Percentiles rank a stretch among this genome's conserved stretches.
Evolutionary conservation across 2,329 filamentous ascomycete genomes (phyloP).

Genomic region (Claviceps sp.): DNA sequence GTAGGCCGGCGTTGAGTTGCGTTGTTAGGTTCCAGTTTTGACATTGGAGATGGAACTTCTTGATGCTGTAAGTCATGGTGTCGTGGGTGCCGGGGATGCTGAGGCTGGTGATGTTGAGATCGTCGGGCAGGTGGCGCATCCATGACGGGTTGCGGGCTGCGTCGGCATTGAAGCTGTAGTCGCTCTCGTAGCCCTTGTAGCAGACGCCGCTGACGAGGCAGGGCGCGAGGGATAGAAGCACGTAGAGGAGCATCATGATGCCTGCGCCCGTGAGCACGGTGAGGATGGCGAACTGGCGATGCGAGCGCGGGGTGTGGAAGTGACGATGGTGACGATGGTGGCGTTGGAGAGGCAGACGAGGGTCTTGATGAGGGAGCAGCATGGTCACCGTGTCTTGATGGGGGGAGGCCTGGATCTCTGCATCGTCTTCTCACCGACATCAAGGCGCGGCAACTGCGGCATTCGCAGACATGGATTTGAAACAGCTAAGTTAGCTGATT

Average conservation of each 20-base stretch:
- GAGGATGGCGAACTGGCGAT: not conserved
- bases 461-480: too few relatives aligned
- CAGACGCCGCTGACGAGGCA: conserved; percentile 15
- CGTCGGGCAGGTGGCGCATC: conserved; percentile 31
- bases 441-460: too few relatives aligned
- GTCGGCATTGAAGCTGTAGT: conserved; percentile 30
- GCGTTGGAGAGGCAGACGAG: not conserved
- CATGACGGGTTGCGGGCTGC: conserved; percentile 21
- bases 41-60: conserved; percentile 25
- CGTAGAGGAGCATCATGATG: conserved; percentile 5
- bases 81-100: conserved; percentile 41
- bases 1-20: conserved; percentile 33
- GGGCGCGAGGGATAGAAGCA: conserved; percentile 15
- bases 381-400: not conserved
- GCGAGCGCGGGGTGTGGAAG: not conserved
- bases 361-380: not conserved
- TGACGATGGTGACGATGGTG: not conserved
- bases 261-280: not conserved
- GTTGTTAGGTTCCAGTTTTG: conserved; percentile 31
- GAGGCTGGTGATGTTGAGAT: conserved; percentile 26
- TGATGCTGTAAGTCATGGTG: conserved; percentile 34
- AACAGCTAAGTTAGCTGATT: too few relatives aligned
- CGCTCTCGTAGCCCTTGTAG: conserved; percentile 17
- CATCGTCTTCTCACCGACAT: too few relatives aligned
- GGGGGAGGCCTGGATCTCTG: not conserved